Conservation (phyloP, 495 filamentous ascomycete genomes). For the Penicillium pulvis region DNA sequence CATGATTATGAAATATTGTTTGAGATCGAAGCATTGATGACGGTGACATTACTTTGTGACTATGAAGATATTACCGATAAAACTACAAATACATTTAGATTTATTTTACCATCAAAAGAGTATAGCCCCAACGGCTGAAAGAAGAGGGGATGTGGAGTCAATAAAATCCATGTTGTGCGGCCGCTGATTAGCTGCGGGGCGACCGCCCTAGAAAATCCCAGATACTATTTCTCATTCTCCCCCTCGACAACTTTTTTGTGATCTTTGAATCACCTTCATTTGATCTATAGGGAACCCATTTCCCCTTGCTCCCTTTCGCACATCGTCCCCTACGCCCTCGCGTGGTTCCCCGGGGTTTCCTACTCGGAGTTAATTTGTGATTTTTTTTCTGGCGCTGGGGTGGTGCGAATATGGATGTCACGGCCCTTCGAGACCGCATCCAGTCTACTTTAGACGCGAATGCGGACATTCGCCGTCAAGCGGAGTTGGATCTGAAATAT, state of each 20-base stretch:
- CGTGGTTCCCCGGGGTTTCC: conserved; percentile 21
- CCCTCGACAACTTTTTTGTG: conserved; percentile 9
- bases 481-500: conserved; percentile 91
- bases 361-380: conserved; percentile 19
- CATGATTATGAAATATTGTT: background rate
- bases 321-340: conserved; percentile 10
- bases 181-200: conserved; percentile 49
- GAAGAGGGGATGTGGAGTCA: conserved; percentile 2
- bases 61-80: no score
- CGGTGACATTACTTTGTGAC: no score
- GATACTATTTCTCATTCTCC: conserved; percentile 28
- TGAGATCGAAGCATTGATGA: background rate
- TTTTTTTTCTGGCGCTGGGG: conserved; percentile 39
- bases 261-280: conserved; percentile 21
- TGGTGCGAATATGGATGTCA: conserved; percentile 75
- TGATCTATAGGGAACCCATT: conserved; percentile 20
- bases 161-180: conserved; percentile 29
- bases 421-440: conserved; percentile 82
- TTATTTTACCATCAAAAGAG: no score
- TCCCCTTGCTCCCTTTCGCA: conserved; percentile 17
- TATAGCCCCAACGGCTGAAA: background rate
- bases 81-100: no score
- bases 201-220: conserved; percentile 49
- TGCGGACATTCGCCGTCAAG: conserved; percentile 79
- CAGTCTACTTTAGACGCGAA: conserved; percentile 83